Base-by-base conservation (phyloP, 352 stramenopile genomes). In the Globisporangium viniferum region DNA sequence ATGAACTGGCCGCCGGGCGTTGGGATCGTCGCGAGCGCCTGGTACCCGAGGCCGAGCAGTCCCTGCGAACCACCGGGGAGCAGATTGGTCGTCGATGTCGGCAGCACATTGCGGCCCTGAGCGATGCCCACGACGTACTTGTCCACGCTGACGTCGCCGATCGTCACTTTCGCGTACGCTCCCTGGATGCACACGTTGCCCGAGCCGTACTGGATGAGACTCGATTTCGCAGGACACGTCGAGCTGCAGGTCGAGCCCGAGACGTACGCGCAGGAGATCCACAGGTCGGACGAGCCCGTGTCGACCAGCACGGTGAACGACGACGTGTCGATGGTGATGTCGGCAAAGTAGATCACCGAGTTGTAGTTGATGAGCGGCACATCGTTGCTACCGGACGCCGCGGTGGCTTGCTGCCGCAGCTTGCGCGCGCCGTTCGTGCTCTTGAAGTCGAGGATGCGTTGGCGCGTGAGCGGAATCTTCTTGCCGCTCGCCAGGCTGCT, bases 261-360 rank as follows among this genome's bases (percentile, higher is more conserved):
- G 53, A 89, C 67, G 71, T 79, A 86, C 51, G 79, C 79, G 67
- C 86, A 94, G 14, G 82, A 86, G 67, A 94, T 71, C 84, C 86
- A 94, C 8, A 91, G 70, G 69, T 94, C 84, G 15, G 86, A 90
- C 53, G 86, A 94, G 55, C 86, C 86, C 7, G 84, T 94, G 73
- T 94, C 86, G 22, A 93, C 74, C 24, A 87, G 75, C 62, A 93
- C 77, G 0, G 74, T 68, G 73, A 81, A 91, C 2, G 66, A 68
- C 5, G 71, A 69, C 56, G 61, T 62, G 57, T 79, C 73, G 48
- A 94, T 73, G n/a, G 59, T 48, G 24, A 94, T 71, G 41, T 82
- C 70, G 20, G 79, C 83, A 24, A 85, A 83, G 81, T 91, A 94
- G 64, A 88, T 88, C 24, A 81, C 81, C 44, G 77, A 77, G 35